phyloP scores from a whole-genome alignment of 2,329 filamentous ascomycete species.

The Trichocomaceae sp. region DNA sequence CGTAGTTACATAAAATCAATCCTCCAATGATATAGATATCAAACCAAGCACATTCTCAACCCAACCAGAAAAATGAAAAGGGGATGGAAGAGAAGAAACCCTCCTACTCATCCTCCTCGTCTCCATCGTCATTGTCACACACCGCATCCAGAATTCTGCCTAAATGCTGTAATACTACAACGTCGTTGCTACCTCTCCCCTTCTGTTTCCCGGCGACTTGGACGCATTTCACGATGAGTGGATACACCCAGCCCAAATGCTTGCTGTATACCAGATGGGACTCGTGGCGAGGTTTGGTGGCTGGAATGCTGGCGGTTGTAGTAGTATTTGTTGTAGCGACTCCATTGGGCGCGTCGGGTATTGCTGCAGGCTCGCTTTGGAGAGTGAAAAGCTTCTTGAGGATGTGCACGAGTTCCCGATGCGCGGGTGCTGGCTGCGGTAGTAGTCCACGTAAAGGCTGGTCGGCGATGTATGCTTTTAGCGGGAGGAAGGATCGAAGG shows the following conservation, averaged over 20 bases:
- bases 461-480: constrained; percentile 84
- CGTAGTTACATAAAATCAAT: background rate
- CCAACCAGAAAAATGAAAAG: background rate
- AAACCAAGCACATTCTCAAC: background rate
- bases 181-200: constrained; percentile 33
- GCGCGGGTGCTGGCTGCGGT: constrained; percentile 77
- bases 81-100: background rate
- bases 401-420: constrained; percentile 69
- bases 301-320: background rate
- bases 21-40: background rate
- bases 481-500: constrained; percentile 67
- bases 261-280: constrained; percentile 56
- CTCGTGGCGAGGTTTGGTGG: constrained; percentile 23
- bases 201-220: constrained; percentile 36
- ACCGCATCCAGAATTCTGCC: constrained; percentile 57
- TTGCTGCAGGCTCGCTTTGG: constrained; percentile 62
- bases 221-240: constrained; percentile 48
- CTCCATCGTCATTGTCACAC: constrained; percentile 33
- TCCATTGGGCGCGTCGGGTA: constrained; percentile 43
- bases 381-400: constrained; percentile 61
- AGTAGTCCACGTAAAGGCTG: constrained; percentile 82
- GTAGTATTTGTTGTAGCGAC: too few species aligned
- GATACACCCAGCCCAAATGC: constrained; percentile 75
- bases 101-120: constrained; percentile 14
- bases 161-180: constrained; percentile 43